Evolutionary conservation across 2,329 filamentous ascomycete genomes (phyloP).

Genomic region (Phialophora chinensis): DNA sequence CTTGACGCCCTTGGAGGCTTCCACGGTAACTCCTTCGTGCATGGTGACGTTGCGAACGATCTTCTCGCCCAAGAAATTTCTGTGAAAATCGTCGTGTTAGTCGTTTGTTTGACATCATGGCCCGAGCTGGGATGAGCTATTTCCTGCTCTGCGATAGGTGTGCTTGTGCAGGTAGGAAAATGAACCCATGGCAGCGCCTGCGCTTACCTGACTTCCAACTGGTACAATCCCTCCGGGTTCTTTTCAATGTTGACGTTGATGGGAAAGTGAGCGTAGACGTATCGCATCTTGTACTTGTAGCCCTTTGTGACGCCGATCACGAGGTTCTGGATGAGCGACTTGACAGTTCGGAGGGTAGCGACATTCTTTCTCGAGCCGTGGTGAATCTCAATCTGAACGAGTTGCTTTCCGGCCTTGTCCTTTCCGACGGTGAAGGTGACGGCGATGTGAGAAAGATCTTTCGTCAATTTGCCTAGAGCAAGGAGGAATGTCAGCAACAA

Average conservation of each 20-base stretch:
- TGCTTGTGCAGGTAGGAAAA: not conserved
- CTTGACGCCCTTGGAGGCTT: constrained; percentile 91
- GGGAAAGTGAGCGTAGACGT: constrained; percentile 99
- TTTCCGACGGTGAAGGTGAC: constrained; percentile 93
- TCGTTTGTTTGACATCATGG: not conserved
- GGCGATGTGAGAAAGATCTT: constrained; percentile 94
- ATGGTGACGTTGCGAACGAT: constrained; percentile 91
- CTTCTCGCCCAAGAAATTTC: constrained; percentile 99
- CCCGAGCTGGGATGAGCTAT: not conserved
- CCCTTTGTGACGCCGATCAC: constrained; percentile 98
- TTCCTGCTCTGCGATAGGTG: not conserved
- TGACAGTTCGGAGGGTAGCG: constrained; percentile 96
- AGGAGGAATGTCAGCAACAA: constrained; percentile 23
- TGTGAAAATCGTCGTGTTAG: constrained; percentile 47
- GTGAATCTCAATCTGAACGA: constrained; percentile 97
- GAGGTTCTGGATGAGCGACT: constrained; percentile 98
- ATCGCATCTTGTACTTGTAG: constrained; percentile 99
- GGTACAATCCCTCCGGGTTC: constrained; percentile 83
- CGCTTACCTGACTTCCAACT: constrained; percentile 95
- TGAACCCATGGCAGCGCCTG: not conserved
- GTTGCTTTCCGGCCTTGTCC: constrained; percentile 54
- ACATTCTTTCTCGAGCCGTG: constrained; percentile 98
- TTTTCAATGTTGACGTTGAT: constrained; percentile 99
- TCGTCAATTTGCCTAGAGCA: constrained; percentile 81
- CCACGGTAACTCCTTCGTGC: constrained; percentile 87